These are phyloP conservation scores for Chaetomiaceae sp. DNA, from an alignment of 2,329 filamentous ascomycete genomes.

Conservation along the genomic window DNA sequence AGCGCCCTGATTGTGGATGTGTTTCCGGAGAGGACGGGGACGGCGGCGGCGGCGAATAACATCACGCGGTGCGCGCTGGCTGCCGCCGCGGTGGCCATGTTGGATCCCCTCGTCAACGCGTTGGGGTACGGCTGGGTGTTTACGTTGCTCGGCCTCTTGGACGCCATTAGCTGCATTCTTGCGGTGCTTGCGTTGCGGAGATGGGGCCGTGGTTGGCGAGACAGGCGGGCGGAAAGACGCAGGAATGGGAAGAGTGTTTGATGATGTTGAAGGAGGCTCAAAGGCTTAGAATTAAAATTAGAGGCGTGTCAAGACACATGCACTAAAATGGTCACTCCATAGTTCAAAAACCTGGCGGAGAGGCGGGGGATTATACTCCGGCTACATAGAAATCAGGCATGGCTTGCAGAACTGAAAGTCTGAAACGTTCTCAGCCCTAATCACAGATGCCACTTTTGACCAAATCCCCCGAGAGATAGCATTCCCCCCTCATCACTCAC, in stretches of 20 bases:
- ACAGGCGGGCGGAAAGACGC: not conserved
- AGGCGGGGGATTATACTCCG: too few species aligned
- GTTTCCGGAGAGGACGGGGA: not conserved
- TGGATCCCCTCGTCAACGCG: not conserved
- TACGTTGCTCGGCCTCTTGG: slow-evolving; percentile 1
- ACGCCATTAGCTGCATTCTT: not conserved
- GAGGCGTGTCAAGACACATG: too few species aligned
- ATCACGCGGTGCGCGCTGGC: slow-evolving; percentile 3
- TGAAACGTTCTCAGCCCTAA: too few species aligned
- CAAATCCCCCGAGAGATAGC: not conserved
- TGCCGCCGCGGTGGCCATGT: not conserved
- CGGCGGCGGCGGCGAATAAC: not conserved
- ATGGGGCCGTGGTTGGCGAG: slow-evolving; percentile 1
- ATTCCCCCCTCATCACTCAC: not conserved
- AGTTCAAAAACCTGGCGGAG: too few species aligned
- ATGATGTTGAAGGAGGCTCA: too few species aligned
- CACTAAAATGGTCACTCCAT: too few species aligned
- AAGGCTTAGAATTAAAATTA: too few species aligned
- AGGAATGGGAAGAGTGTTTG: not conserved
- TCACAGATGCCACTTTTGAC: too few species aligned
- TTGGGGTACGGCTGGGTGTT: slow-evolving; percentile 7
- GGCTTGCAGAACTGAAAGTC: too few species aligned
- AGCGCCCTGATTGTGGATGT: slow-evolving; percentile 5
- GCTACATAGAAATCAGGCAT: too few species aligned
- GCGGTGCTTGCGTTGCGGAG: not conserved